Base-by-base conservation (phyloP, 768 basidiomycete species). In the Leccinum pellstonianum region DNA sequence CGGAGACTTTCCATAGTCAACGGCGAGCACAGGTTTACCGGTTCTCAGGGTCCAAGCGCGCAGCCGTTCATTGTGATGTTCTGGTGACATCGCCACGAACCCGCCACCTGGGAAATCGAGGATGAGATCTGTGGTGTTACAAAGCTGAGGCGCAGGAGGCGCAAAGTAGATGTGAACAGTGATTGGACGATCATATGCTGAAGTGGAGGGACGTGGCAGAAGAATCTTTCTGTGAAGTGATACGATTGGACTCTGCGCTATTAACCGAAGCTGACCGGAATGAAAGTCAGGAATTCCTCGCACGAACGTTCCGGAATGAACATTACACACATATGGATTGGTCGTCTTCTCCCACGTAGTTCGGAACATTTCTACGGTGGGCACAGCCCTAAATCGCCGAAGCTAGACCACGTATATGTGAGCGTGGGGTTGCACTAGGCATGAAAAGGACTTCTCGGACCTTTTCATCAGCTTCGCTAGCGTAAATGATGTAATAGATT, bases 1-100 rank as follows among this genome's bases (percentile, higher is more conserved):
- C 5, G 95, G 95, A 23, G 95, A 91, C 76, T 98, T 99, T 35
- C 95, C 93, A 72, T 98, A 98, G 62, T 98, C 93, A 50, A 98
- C 82, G 11, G 91, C 81, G 41, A 98, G 76, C 3, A 98, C 83
- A 14, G 91, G 90, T 68, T 85, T 87, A 12, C 88, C 83, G 0
- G 91, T 93, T 52, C 79, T 80, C 33, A 84, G 76, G 4, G 95
- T 90, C 96, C 97, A 98, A 65, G 82, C 80, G 55, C 91, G 80
- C 57, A 98, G 79, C 14, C 97, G 83, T 70, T 98, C 96, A 75
- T 97, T 96, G 64, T 99, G 97, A 73, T 98, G 95, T 67, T 93
- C 90, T 2, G 97, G 97, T 5, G 83, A 84, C 95, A 98, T 97
- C 23, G 93, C 91, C 53, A 98, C 88, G 73, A 98, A 99, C 0